A percentile compares a stretch with the other conserved stretches of the same genome.
Evolutionary conservation across 305 asterid species (phyloP).

Genomic region (Solanum hybrid): DNA sequence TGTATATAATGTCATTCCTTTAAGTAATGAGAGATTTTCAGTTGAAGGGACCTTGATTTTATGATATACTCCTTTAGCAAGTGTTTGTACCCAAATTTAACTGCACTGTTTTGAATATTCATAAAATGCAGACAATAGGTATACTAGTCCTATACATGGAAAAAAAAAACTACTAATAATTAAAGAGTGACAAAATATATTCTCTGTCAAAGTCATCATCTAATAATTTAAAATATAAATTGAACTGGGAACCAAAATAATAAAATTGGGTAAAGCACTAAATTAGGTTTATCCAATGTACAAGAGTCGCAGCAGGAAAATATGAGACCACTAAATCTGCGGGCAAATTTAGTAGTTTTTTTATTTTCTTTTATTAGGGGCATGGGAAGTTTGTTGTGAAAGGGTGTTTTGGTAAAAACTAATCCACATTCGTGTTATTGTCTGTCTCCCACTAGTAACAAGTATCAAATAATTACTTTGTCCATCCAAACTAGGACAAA

Average conservation of each 20-base stretch:
- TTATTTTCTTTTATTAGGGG: not conserved
- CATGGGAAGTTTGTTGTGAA: not conserved
- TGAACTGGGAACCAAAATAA: not conserved
- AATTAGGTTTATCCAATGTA: not conserved
- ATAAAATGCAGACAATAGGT: not conserved
- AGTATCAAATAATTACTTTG: accelerated
- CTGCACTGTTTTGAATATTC: not conserved
- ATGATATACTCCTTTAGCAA: not conserved
- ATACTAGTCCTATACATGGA: not conserved
- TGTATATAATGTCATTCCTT: constrained; percentile 3
- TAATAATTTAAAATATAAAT: not conserved
- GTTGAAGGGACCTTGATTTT: not conserved
- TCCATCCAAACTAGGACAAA: accelerated
- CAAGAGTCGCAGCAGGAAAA: not conserved
- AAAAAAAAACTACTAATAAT: not conserved
- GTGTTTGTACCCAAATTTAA: not conserved
- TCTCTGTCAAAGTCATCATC: not conserved
- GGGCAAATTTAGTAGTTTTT: not conserved
- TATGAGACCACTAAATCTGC: not conserved
- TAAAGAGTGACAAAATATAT: not conserved
- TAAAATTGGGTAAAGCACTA: not conserved
- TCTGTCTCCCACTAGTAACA: not conserved
- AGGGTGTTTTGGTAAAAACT: not conserved
- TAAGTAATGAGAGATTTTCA: not conserved
- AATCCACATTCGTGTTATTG: not conserved